Base-by-base conservation (phyloP, 2,329 filamentous ascomycete genomes). In the Diaporthe vaccinii region DNA sequence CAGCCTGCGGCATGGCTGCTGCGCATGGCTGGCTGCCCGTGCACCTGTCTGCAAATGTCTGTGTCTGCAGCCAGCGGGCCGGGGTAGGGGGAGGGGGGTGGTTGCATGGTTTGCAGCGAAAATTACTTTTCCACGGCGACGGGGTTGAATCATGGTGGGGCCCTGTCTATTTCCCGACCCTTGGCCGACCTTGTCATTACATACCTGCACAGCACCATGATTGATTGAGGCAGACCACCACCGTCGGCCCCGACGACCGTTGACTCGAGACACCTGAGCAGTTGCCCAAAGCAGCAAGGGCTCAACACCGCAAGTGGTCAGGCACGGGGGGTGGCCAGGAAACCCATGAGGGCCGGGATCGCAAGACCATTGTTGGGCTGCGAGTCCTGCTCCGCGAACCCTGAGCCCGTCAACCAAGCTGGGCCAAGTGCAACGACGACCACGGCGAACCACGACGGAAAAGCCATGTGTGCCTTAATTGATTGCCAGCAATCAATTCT, bases 211-310 rank as follows among this genome's bases (percentile, higher is more conserved):
- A 51, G 44, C 15, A 49, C 20, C 17, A 9, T 6, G 17, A 22
- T 49, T 68, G 46, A 68, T 68, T 53, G 44, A 68, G 28, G 9
- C 65, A 53, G 46, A 53, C 65, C 31, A 39, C 25, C 22, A 53
- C n/a, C 49, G 46, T 69, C 46, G 62, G 62, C 62, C 62, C 62
- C 62, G 62, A 68, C 62, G 62, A 68, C 62, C 44, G 44, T 68
- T 68, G 65, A 55, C 46, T 69, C 46, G 65, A 69, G 65, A 69
- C 65, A 69, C 49, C 49, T 41, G 65, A 55, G 65, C 65, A 69
- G 65, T 69, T 69, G 31, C 65, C 65, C 46, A 34, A 69, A 55
- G 65, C 65, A 69, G 65, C 65, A 69, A 55, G 10, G 34, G 53
- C 31, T 39, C 62, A 28, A 51, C 12, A 17, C 58, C 36, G 25